Evolutionary conservation across 2,329 filamentous ascomycete genomes (phyloP), one percentile per base, ranked within the genome.

Genomic region (Orbilia brochopaga): DNA sequence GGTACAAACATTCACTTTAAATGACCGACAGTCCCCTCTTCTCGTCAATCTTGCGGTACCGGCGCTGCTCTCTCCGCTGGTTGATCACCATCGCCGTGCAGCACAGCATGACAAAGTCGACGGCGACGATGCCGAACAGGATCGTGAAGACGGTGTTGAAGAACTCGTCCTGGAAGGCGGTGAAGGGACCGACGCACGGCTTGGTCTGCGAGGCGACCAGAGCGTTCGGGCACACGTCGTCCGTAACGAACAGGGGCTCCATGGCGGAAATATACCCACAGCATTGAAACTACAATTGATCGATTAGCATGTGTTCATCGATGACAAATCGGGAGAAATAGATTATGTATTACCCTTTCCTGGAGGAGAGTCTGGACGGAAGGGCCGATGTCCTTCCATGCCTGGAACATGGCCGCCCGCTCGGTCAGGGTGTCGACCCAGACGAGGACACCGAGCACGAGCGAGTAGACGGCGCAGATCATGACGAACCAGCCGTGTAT

Each of bases 1-100:
- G 35, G 40, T 15, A 10, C 19, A 48, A 48, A 23, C 8, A 19
- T 19, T 48, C 44, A 19, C 17, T 48, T 77, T 81, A 84, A 78
- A 85, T 85, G 32, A 82, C 80, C 57, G 83, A 79, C 74, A 81
- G 80, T 58, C 87, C 86, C 74, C 80, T 85, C 85, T 94, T 94
- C 83, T 91, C 87, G 78, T 93, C 90, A 77, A 94, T 92, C 77
- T 90, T 84, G 69, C 87, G 85, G 81, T 91, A 94, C 69, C 90
- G 84, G 79, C 90, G 87, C 77, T 86, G 86, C 81, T 94, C 90
- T 80, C 89, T 90, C 78, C 90, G 87, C 76, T 91, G 88, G 83
- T 92, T 92, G 76, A 91, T 83, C 50, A 94, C 83, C 80, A 91
- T 91, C 30, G 88, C 87, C 11, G 88, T 87, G 75, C 86, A 85